These are phyloP conservation scores for Irpex sp. DNA, from an alignment of 1,284 basidiomycete species.

Conservation along the genomic window DNA sequence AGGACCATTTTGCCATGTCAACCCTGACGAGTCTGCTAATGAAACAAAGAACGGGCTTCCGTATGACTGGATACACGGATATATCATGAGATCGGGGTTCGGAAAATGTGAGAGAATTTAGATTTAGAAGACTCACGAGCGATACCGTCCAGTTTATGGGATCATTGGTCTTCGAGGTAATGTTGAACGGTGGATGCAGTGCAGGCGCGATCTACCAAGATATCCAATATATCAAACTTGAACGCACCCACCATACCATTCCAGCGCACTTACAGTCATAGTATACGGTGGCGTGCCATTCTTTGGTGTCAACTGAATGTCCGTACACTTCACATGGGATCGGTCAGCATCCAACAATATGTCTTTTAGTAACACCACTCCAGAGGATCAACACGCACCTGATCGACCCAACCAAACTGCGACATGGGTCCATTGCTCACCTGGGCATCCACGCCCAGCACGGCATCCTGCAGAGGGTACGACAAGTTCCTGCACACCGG, in stretches of 20 bases:
- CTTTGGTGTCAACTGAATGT: conserved; percentile 44
- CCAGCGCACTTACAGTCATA: conserved; percentile 35
- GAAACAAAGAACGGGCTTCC: conserved; percentile 52
- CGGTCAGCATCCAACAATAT: not conserved
- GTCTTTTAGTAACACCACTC: not conserved
- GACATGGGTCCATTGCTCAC: conserved; percentile 45
- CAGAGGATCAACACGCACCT: conserved; percentile 27
- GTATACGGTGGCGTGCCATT: conserved; percentile 58
- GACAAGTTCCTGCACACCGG: conserved; percentile 44
- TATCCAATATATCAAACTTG: not conserved
- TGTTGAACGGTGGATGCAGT: conserved; percentile 53
- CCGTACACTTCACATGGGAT: conserved; percentile 38
- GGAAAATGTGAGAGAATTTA: not conserved
- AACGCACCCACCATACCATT: not conserved
- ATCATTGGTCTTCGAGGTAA: conserved; percentile 36
- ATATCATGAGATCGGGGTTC: not conserved
- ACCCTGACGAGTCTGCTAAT: conserved; percentile 44
- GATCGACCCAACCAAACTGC: conserved; percentile 53
- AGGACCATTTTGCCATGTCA: conserved; percentile 50
- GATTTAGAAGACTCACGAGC: conserved; percentile 25
- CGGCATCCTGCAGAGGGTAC: conserved; percentile 30
- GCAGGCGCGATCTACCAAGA: conserved; percentile 46
- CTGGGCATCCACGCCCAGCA: conserved; percentile 39
- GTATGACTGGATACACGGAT: conserved; percentile 33
- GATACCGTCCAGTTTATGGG: conserved; percentile 54